Evolutionary conservation across 306 rosid genomes (phyloP), one percentile per base, ranked within the genome.

Genomic region (Neltuma alba): DNA sequence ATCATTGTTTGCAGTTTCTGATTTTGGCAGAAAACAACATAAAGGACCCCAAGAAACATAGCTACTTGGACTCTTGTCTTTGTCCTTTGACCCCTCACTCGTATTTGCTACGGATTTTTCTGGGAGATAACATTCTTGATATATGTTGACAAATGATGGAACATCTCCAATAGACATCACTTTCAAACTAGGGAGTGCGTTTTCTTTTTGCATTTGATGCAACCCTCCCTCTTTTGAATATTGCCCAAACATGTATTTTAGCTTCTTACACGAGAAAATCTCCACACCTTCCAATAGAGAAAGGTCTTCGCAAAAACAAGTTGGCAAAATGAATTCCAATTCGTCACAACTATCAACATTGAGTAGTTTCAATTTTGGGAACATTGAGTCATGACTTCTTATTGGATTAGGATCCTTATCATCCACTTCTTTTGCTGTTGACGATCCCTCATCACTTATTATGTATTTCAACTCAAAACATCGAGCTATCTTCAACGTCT

Each of bases 241-340:
- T 63, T 61, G 68, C 28, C 73, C 74, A 15, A 84, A 84, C 42
- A 84, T 15, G 4, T 65, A 66, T 55, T 48, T 65, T 71, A 84
- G 9, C 50, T 57, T 5, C 2, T 6, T 0, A 11, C 54, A 42
- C 0, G 14, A 0, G 5, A 4, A 21, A 44, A 84, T 27, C 1
- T 27, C 15, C 30, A 84, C 61, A 50, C 21, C 7, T 47, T 84
- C 82, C 28, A 84, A n/a, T 13, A 48, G 76, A 7, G 14, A 30
- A 64, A 80, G 82, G n/a, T 55, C 72, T 2, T 76, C 67, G 27
- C 81, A 72, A 13, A 64, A 80, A 33, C 70, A 33, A 25, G 70
- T 44, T 50, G 78, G 84, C 38, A 83, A 48, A 42, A 75, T 16
- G 31, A 79, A 79, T 62, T 79, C 48, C 15, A 83, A 21, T 38